Evolutionary conservation across 2,329 filamentous ascomycete genomes (phyloP).

Genomic region (Orbilia brochopaga): DNA sequence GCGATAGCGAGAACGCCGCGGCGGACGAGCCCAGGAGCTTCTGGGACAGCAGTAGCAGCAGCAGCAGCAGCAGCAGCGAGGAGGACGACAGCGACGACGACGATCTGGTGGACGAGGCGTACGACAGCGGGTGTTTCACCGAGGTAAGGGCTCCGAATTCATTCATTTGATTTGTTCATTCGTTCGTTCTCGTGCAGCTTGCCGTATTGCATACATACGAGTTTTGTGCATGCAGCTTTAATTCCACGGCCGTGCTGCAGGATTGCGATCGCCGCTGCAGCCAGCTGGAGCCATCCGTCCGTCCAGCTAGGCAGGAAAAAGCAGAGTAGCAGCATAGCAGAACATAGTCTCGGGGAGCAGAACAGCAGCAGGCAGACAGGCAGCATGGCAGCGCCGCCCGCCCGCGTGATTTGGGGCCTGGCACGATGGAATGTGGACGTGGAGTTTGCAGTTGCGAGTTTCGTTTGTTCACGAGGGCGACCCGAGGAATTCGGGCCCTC

Average conservation of each 20-base stretch:
- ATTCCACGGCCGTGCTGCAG: slow-evolving; percentile 14
- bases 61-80: slow-evolving; percentile 32
- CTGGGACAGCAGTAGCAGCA: slow-evolving; percentile 42
- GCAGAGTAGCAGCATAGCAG: too few relatives aligned
- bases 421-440: slow-evolving; percentile 30
- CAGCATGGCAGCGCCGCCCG: too few relatives aligned
- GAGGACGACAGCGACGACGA: slow-evolving; percentile 30
- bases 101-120: slow-evolving; percentile 48
- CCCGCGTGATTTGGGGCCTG: slow-evolving; percentile 27
- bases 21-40: slow-evolving; percentile 33
- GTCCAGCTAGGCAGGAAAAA: too few relatives aligned
- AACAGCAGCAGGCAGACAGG: too few relatives aligned
- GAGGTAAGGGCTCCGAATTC: slow-evolving; percentile 48
- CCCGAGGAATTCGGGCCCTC: too few relatives aligned
- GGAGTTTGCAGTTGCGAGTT: too few relatives aligned
- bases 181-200: neutral
- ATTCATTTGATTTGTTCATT: slow-evolving; percentile 3
- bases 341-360: too few relatives aligned
- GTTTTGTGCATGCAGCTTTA: slow-evolving; percentile 22
- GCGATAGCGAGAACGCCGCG: neutral
- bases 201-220: slow-evolving; percentile 8
- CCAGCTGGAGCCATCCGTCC: slow-evolving; percentile 10
- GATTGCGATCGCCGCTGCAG: slow-evolving; percentile 16
- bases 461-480: slow-evolving; percentile 34
- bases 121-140: slow-evolving; percentile 50